phyloP scores from a whole-genome alignment of 805 yeast species.

The Diddensiella santjacobensis region DNA sequence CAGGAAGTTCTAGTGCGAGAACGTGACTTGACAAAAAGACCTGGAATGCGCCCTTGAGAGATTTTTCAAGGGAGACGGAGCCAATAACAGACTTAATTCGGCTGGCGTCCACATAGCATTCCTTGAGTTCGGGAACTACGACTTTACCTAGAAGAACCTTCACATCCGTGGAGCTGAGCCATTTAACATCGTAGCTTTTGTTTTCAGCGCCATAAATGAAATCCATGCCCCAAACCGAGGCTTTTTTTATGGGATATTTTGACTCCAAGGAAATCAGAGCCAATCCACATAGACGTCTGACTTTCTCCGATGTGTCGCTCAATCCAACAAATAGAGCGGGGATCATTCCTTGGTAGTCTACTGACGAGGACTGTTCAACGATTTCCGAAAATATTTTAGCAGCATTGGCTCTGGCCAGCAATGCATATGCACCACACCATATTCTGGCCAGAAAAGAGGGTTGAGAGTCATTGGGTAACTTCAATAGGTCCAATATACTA shows the following conservation, averaged over 20 bases:
- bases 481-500: slow-evolving; percentile 5
- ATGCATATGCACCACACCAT: slow-evolving; percentile 34
- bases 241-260: slow-evolving; percentile 23
- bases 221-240: slow-evolving; percentile 33
- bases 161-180: slow-evolving; percentile 62
- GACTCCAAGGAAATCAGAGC: slow-evolving; percentile 23
- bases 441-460: slow-evolving; percentile 36
- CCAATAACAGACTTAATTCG: slow-evolving; percentile 36
- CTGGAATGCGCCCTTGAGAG: slow-evolving; percentile 13
- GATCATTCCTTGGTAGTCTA: slow-evolving; percentile 36
- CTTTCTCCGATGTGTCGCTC: slow-evolving; percentile 31
- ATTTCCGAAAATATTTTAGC: slow-evolving; percentile 23
- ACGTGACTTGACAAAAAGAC: slow-evolving; percentile 62
- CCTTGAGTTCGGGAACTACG: slow-evolving; percentile 38
- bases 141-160: slow-evolving; percentile 38
- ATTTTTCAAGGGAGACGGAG: slow-evolving; percentile 8
- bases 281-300: slow-evolving; percentile 31
- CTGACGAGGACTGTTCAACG: slow-evolving; percentile 9
- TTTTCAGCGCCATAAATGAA: slow-evolving; percentile 51
- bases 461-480: slow-evolving; percentile 7
- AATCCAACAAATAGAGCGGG: slow-evolving; percentile 33
- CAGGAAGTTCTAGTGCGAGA: slow-evolving; percentile 46
- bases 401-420: slow-evolving; percentile 36
- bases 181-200: slow-evolving; percentile 47
- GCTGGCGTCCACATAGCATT: slow-evolving; percentile 47